A percentile compares a stretch with the other conserved stretches of the same genome.
Conservation (phyloP, 345 rosid species). For the Linum trigynum region DNA sequence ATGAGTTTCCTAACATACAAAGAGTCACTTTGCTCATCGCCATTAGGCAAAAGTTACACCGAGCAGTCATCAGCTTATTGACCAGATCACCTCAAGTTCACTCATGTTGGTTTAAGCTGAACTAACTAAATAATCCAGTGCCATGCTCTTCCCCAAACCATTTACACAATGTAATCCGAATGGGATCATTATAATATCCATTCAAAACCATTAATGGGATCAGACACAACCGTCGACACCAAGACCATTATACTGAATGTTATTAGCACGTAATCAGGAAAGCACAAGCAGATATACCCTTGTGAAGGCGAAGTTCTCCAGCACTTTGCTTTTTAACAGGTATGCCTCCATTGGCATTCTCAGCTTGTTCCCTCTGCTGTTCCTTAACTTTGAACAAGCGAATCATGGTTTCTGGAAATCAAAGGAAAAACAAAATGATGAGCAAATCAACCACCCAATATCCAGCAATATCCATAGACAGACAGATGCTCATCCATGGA, state of each 20-base stretch:
- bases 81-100: no score
- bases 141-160: not conserved
- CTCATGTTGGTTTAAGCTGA: no score
- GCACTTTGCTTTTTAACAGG: constrained; percentile 65
- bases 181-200: not conserved
- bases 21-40: no score
- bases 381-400: constrained; percentile 76
- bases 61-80: no score
- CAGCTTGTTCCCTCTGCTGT: constrained; percentile 73
- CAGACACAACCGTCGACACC: not conserved
- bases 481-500: no score
- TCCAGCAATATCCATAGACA: no score
- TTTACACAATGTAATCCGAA: not conserved
- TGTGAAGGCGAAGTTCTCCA: constrained; percentile 81
- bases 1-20: no score
- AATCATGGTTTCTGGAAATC: constrained; percentile 46
- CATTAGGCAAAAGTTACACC: no score
- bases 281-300: constrained; percentile 32
- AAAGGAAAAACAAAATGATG: not conserved
- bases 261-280: not conserved
- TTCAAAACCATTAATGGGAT: not conserved
- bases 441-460: not conserved
- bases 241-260: no score
- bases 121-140: not conserved
- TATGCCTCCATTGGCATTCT: constrained; percentile 45